phyloP scores from a whole-genome alignment of 352 stramenopile species.

The Pythium dissotocum region DNA sequence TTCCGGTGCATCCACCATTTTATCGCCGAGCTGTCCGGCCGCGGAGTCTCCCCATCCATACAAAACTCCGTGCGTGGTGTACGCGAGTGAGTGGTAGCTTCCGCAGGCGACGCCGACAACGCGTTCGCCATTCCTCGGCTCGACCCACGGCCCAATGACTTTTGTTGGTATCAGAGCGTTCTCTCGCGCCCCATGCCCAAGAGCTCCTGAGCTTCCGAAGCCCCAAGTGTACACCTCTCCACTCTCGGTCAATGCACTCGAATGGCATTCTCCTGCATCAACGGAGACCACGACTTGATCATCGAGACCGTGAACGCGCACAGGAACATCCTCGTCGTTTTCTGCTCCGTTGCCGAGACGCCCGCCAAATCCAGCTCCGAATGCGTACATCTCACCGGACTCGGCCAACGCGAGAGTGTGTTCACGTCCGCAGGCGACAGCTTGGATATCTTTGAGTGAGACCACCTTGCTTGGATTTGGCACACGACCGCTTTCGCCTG shows the following conservation, averaged over 20 bases:
- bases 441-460: constrained; percentile 43
- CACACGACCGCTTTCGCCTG: constrained; percentile 70
- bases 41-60: constrained; percentile 82
- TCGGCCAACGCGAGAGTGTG: constrained; percentile 69
- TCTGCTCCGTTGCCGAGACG: constrained; percentile 71
- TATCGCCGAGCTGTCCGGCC: constrained; percentile 63
- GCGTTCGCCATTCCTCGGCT: constrained; percentile 11
- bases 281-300: constrained; percentile 43
- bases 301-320: constrained; percentile 38
- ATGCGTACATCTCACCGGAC: constrained; percentile 61
- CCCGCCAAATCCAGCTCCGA: constrained; percentile 77
- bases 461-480: constrained; percentile 58
- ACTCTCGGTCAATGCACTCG: constrained; percentile 53
- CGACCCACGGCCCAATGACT: constrained; percentile 40
- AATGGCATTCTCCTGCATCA: constrained; percentile 84
- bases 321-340: constrained; percentile 56
- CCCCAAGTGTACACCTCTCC: constrained; percentile 87
- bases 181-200: constrained; percentile 64
- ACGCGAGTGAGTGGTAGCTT: constrained; percentile 72
- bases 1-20: constrained; percentile 43
- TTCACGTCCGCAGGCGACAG: constrained; percentile 79
- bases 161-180: constrained; percentile 50
- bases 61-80: constrained; percentile 46
- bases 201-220: constrained; percentile 77
- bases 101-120: constrained; percentile 61